phyloP scores from a whole-genome alignment of 2,329 filamentous ascomycete species.

The Macrophomina pseudophaseolina region DNA sequence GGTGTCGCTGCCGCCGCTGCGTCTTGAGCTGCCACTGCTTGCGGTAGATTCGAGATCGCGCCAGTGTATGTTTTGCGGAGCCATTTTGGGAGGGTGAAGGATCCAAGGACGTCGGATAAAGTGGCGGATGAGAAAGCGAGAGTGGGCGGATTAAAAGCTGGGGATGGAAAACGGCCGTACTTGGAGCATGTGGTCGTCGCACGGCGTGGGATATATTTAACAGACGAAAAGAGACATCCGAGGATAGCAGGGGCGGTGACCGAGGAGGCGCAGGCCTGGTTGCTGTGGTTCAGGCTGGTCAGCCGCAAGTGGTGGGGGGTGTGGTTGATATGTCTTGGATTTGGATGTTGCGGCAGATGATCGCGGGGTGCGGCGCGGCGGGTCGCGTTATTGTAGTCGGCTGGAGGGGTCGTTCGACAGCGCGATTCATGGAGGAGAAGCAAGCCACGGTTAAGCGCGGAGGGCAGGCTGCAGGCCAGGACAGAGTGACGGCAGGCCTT shows the following conservation, averaged over 20 bases:
- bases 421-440: slow-evolving; percentile 22
- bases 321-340: slow-evolving; percentile 16
- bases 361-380: slow-evolving; percentile 21
- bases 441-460: slow-evolving; percentile 22
- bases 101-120: neutral
- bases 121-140: neutral
- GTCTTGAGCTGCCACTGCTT: slow-evolving; percentile 23
- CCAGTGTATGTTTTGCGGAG: slow-evolving; percentile 21
- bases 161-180: neutral
- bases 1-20: slow-evolving; percentile 32
- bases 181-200: slow-evolving; percentile 7
- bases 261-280: slow-evolving; percentile 2
- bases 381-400: slow-evolving; percentile 21
- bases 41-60: slow-evolving; percentile 19
- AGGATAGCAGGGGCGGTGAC: neutral
- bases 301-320: neutral
- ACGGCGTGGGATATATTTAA: slow-evolving; percentile 22
- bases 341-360: slow-evolving; percentile 20
- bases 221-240: slow-evolving; percentile 9
- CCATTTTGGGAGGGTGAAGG: slow-evolving; percentile 2
- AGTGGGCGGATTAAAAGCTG: slow-evolving; percentile 4
- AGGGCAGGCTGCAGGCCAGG: slow-evolving; percentile 12
- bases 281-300: neutral
- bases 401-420: slow-evolving; percentile 23
- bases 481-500: slow-evolving; percentile 8